phyloP scores from a whole-genome alignment of 768 basidiomycete species.

The Russula sp. region DNA sequence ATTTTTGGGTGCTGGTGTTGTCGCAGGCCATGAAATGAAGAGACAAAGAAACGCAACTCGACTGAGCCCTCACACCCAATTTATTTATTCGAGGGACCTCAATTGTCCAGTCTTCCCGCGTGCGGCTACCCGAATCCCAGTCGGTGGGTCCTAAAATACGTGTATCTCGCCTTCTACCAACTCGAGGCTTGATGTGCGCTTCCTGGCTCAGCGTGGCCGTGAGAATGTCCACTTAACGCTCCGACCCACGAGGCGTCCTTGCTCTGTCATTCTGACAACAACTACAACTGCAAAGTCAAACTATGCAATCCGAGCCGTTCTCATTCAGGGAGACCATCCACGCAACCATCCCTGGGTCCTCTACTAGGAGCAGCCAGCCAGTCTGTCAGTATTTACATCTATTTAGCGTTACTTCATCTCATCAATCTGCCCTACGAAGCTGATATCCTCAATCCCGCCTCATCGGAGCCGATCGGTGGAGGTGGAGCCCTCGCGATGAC shows the following conservation, averaged over 20 bases:
- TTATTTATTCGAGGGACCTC: constrained; percentile 22
- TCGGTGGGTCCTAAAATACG: constrained; percentile 12
- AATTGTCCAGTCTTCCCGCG: constrained; percentile 31
- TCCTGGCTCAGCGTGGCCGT: too few species aligned
- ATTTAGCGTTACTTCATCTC: background rate
- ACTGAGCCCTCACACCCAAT: background rate
- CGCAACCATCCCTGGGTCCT: background rate
- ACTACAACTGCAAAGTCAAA: too few species aligned
- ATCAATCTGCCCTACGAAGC: background rate
- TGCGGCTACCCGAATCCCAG: constrained; percentile 21
- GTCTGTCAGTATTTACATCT: background rate
- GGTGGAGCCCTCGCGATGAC: background rate
- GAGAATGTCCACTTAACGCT: too few species aligned
- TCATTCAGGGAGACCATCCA: background rate
- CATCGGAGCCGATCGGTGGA: background rate
- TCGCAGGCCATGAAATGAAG: background rate
- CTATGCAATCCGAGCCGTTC: too few species aligned
- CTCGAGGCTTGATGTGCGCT: constrained; percentile 25
- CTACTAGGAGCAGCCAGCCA: background rate
- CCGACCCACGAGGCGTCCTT: too few species aligned
- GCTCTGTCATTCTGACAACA: too few species aligned
- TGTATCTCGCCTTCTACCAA: constrained; percentile 30
- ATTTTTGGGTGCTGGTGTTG: constrained; percentile 34
- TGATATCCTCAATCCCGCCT: background rate
- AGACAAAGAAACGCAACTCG: background rate